Evolutionary conservation across 1,139 yeast genomes (phyloP), one percentile per base, ranked within the genome.

Genomic region (Hyphopichia burtonii): DNA sequence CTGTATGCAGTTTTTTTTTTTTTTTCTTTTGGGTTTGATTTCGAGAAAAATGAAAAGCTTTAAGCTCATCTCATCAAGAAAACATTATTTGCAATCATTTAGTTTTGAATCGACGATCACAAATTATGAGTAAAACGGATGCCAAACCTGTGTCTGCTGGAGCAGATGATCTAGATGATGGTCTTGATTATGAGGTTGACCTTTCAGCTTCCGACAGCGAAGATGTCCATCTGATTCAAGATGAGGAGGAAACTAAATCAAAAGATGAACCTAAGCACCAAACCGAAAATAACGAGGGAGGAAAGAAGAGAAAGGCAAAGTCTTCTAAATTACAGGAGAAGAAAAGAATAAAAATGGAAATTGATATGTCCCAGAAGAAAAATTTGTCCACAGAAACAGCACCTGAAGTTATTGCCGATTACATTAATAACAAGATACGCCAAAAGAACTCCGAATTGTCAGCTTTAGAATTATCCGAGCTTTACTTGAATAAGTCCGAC

Each of bases 111-210:
- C n/a, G 3, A 11, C 28, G 3, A 31, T 12, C 11, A 25, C 7
- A 25, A 25, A 25, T 7, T 6, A 36, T 28, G 12, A 36, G 17
- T 17, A 20, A 27, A 27, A 28, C 17, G 17, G 31, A 28, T n/a
- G 4, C 14, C 7, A 10, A 4, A 31, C 3, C 34, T n/a, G 10
- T n/a, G 9, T 10, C 4, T 6, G 34, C 45, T n/a, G 56, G 40
- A 39, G 60, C 48, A 2, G 91, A 85, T 55, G 89, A 82, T 46
- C 66, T 84, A 38, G 86, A 83, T 41, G 91, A 84, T 56, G 88
- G 86, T 2, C 69, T 84, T 36, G 83, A 68, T 14, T 82, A 82
- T 54, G 70, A 70, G 1, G 68, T 75, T 25, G 83, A 73, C 18
- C 59, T 65, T 37, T 48, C 57, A 4, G 56, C 39, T 5, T 27